Percentiles rank a stretch among this genome's conserved stretches.
These are phyloP conservation scores for Rhododendron henanense DNA, from an alignment of 148 eudicot genomes.

Conservation along the genomic window DNA sequence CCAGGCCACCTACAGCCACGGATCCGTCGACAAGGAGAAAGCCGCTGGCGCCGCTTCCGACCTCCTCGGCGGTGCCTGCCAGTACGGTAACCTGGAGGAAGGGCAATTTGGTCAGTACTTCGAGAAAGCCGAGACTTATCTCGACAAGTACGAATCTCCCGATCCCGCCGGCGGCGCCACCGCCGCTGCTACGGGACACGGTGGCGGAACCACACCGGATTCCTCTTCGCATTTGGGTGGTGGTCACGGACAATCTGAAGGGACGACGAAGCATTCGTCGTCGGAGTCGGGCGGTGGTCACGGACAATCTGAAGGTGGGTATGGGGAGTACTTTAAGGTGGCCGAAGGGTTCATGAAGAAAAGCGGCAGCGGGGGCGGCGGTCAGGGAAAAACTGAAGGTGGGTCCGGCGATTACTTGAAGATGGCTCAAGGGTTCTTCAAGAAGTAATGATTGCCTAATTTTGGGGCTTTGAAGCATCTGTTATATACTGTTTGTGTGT, in stretches of 20 bases:
- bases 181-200: background rate
- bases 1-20: slow-evolving; percentile 12
- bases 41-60: slow-evolving; percentile 53
- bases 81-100: slow-evolving; percentile 40
- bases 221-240: background rate
- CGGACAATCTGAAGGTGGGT: background rate
- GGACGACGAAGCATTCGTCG: background rate
- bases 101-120: slow-evolving; percentile 35
- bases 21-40: slow-evolving; percentile 37
- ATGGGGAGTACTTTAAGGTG: background rate
- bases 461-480: background rate
- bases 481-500: background rate
- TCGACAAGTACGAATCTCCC: slow-evolving; percentile 24
- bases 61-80: slow-evolving; percentile 36
- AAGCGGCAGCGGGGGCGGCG: background rate
- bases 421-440: slow-evolving; percentile 43
- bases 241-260: background rate
- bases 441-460: slow-evolving; percentile 1
- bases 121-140: slow-evolving; percentile 48
- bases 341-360: background rate
- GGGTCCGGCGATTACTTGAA: slow-evolving; percentile 28
- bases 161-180: background rate
- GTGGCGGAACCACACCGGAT: background rate
- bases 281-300: background rate
- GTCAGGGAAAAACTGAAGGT: slow-evolving; percentile 9